Conservation (phyloP, 352 stramenopile species). For the Globisporangium parvum region DNA sequence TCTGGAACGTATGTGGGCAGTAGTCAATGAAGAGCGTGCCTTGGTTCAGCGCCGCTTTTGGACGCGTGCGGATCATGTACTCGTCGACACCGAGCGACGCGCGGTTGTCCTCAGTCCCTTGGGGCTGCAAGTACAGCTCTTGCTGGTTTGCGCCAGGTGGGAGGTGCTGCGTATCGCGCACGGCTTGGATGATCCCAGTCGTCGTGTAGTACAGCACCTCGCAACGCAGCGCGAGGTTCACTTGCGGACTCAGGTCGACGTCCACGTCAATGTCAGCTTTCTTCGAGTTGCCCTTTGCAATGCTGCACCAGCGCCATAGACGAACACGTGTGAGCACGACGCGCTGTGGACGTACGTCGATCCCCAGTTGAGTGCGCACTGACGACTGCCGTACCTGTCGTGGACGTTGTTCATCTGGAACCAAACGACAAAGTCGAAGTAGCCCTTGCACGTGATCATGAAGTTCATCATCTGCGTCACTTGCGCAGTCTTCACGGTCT, state of each 20-base stretch:
- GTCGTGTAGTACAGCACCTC: constrained; percentile 88
- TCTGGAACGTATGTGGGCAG: constrained; percentile 81
- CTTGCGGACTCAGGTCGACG: constrained; percentile 79
- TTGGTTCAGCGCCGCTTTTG: constrained; percentile 65
- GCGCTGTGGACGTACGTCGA: too few relatives aligned
- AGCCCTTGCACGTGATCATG: constrained; percentile 88
- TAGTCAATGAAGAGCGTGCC: constrained; percentile 86
- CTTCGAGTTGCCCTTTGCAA: constrained; percentile 15
- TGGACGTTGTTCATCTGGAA: constrained; percentile 87
- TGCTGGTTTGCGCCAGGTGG: constrained; percentile 63
- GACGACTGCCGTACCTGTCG: constrained; percentile 35
- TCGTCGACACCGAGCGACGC: constrained; percentile 74
- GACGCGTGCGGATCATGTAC: constrained; percentile 78
- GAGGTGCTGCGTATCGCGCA: constrained; percentile 63
- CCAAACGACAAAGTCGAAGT: constrained; percentile 88
- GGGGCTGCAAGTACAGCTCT: constrained; percentile 74
- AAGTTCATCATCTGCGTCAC: constrained; percentile 84
- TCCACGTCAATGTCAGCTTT: constrained; percentile 79
- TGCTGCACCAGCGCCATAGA: background rate
- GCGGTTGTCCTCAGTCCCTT: constrained; percentile 71
- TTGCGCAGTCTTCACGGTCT: constrained; percentile 37
- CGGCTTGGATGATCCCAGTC: constrained; percentile 83
- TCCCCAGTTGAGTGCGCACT: too few relatives aligned
- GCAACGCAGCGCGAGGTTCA: constrained; percentile 79
- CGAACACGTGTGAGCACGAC: background rate